Evolutionary conservation across 2,329 filamentous ascomycete species (phyloP).

Genomic region (Cytospora leucostoma): DNA sequence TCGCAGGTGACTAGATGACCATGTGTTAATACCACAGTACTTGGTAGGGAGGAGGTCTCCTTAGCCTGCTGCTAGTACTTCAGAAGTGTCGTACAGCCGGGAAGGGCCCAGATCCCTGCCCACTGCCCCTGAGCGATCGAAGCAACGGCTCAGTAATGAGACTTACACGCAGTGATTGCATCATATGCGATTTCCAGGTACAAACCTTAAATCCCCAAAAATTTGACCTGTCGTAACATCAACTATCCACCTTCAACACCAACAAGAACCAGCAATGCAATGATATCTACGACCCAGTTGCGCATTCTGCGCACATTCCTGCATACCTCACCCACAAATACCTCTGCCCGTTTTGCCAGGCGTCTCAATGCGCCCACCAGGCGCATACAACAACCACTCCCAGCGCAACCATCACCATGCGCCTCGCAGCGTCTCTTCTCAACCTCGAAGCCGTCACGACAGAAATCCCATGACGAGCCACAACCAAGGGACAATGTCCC

Average conservation of each 20-base stretch:
- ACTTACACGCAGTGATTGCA: constrained; percentile 17
- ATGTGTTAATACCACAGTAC: too few species aligned
- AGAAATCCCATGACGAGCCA: neutral
- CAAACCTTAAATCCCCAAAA: constrained; percentile 14
- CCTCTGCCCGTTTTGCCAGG: neutral
- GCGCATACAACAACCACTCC: neutral
- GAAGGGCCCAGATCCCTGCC: too few species aligned
- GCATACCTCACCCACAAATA: neutral
- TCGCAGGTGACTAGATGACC: neutral
- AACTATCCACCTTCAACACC: neutral
- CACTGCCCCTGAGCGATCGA: neutral
- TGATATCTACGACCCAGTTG: constrained; percentile 29
- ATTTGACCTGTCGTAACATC: neutral
- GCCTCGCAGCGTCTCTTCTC: constrained; percentile 5
- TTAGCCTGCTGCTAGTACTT: too few species aligned
- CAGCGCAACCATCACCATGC: neutral
- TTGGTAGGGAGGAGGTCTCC: too few species aligned
- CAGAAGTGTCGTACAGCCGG: too few species aligned
- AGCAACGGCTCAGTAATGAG: neutral
- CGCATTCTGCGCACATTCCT: constrained; percentile 28
- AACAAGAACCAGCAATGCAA: constrained; percentile 25
- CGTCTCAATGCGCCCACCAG: neutral
- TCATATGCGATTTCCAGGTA: constrained; percentile 3
- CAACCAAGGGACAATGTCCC: neutral
- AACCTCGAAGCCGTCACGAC: neutral